Percentiles rank a stretch among this genome's conserved stretches.
These are phyloP conservation scores for Nigrograna mackinnonii DNA, from an alignment of 2,329 filamentous ascomycete species.

Conservation along the genomic window DNA sequence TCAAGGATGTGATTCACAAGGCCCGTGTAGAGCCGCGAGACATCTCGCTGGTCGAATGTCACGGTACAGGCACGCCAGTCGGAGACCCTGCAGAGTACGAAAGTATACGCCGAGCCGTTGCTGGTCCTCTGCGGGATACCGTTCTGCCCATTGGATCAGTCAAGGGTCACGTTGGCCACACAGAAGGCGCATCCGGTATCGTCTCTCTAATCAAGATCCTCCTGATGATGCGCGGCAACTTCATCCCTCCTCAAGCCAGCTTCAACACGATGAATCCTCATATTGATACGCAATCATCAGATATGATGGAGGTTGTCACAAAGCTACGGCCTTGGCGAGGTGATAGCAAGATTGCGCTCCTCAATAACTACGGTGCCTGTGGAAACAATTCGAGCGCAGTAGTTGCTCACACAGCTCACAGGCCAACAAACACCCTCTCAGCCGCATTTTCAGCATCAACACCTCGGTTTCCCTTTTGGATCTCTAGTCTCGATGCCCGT, in stretches of 20 bases:
- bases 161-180: slow-evolving; percentile 37
- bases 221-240: slow-evolving; percentile 4
- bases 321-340: slow-evolving; percentile 4
- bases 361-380: slow-evolving; percentile 45
- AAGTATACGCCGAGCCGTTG: not conserved
- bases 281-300: slow-evolving; percentile 5
- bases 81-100: slow-evolving; percentile 3
- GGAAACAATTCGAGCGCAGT: slow-evolving; percentile 16
- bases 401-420: not conserved
- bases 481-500: slow-evolving; percentile 4
- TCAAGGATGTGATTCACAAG: slow-evolving; percentile 10
- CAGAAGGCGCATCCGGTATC: slow-evolving; percentile 34
- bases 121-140: not conserved
- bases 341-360: slow-evolving; percentile 22
- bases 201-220: slow-evolving; percentile 19
- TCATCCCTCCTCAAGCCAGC: slow-evolving; percentile 10
- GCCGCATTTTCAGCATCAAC: not conserved
- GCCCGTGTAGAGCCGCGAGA: slow-evolving; percentile 9
- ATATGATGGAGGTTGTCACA: slow-evolving; percentile 5
- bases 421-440: not conserved
- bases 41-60: slow-evolving; percentile 17
- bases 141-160: slow-evolving; percentile 1
- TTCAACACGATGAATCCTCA: slow-evolving; percentile 9
- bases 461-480: slow-evolving; percentile 4
- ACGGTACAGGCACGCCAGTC: slow-evolving; percentile 18